Percentiles rank a stretch among this genome's conserved stretches.
Conservation (phyloP, 106 monocot species). For the Narthecium ossifragum region DNA sequence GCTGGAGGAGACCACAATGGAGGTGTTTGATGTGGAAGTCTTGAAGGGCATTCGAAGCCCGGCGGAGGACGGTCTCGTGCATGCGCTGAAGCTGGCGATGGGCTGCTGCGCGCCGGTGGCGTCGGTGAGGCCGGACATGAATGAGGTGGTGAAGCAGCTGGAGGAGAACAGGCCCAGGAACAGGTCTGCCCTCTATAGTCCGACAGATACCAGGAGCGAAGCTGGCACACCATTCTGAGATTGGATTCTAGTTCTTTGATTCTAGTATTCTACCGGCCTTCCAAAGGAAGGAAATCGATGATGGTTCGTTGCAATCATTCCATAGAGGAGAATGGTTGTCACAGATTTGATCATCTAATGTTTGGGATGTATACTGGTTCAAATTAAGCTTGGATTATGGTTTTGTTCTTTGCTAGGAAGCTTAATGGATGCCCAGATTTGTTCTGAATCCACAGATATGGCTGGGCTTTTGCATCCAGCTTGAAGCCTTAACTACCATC, state of each 20-base stretch:
- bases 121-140: slow-evolving; percentile 76
- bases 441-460: too few relatives aligned
- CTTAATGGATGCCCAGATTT: too few relatives aligned
- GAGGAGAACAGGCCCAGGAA: slow-evolving; percentile 91
- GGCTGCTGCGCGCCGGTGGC: slow-evolving; percentile 92
- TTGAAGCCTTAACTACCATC: too few relatives aligned
- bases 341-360: too few relatives aligned
- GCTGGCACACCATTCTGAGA: slow-evolving; percentile 53
- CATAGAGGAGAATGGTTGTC: too few relatives aligned
- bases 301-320: too few relatives aligned
- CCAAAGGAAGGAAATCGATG: not conserved
- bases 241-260: not conserved
- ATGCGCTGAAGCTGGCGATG: slow-evolving; percentile 87
- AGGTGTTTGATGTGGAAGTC: slow-evolving; percentile 75
- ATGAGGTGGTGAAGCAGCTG: slow-evolving; percentile 73
- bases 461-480: too few relatives aligned
- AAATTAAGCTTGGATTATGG: too few relatives aligned
- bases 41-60: slow-evolving; percentile 60
- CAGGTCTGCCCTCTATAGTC: slow-evolving; percentile 74
- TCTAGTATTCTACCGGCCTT: not conserved
- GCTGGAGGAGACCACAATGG: slow-evolving; percentile 84
- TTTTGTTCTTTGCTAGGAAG: too few relatives aligned
- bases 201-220: slow-evolving; percentile 63
- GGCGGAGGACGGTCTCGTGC: slow-evolving; percentile 74
- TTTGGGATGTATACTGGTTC: too few relatives aligned